Percentiles rank a stretch among this genome's conserved stretches.
phyloP scores from a whole-genome alignment of 2,329 filamentous ascomycete genomes.

The Karstenula rhodostoma region DNA sequence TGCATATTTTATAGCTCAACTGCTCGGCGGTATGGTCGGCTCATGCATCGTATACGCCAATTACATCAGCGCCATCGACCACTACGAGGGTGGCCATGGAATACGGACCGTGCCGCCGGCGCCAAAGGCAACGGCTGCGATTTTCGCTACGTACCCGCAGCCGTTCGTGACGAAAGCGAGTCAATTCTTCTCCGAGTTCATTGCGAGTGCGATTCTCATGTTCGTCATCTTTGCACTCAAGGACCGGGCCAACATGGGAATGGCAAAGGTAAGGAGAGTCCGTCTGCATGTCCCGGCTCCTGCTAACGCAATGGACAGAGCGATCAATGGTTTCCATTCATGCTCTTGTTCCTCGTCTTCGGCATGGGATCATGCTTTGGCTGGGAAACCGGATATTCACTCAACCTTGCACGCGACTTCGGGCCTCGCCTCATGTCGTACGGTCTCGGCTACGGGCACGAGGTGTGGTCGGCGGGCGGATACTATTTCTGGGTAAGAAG shows the following conservation, averaged over 20 bases:
- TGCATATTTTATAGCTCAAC: slow-evolving; percentile 70
- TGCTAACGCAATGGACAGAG: slow-evolving; percentile 23
- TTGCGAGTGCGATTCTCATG: slow-evolving; percentile 73
- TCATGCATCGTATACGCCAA: slow-evolving; percentile 55
- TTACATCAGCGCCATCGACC: slow-evolving; percentile 66
- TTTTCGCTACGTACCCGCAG: slow-evolving; percentile 78
- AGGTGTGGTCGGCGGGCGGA: slow-evolving; percentile 71
- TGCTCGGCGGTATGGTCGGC: slow-evolving; percentile 72
- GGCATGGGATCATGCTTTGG: slow-evolving; percentile 77
- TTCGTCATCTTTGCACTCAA: slow-evolving; percentile 76
- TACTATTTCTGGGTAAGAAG: slow-evolving; percentile 75
- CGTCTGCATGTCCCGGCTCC: not conserved
- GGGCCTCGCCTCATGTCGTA: slow-evolving; percentile 72
- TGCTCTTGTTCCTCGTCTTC: slow-evolving; percentile 76
- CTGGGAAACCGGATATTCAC: slow-evolving; percentile 79
- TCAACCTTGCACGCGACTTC: slow-evolving; percentile 77
- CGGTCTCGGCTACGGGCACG: slow-evolving; percentile 71
- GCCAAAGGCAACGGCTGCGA: slow-evolving; percentile 69
- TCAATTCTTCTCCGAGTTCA: slow-evolving; percentile 76
- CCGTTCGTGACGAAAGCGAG: slow-evolving; percentile 70
- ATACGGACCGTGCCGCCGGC: slow-evolving; percentile 68
- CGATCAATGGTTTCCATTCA: slow-evolving; percentile 59
- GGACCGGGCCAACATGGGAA: slow-evolving; percentile 57
- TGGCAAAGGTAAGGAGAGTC: slow-evolving; percentile 32
- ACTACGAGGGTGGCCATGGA: slow-evolving; percentile 66